A percentile compares a stretch with the other conserved stretches of the same genome.
Conservation (phyloP, 2,329 filamentous ascomycete species). For the Aspergillus sp. region DNA sequence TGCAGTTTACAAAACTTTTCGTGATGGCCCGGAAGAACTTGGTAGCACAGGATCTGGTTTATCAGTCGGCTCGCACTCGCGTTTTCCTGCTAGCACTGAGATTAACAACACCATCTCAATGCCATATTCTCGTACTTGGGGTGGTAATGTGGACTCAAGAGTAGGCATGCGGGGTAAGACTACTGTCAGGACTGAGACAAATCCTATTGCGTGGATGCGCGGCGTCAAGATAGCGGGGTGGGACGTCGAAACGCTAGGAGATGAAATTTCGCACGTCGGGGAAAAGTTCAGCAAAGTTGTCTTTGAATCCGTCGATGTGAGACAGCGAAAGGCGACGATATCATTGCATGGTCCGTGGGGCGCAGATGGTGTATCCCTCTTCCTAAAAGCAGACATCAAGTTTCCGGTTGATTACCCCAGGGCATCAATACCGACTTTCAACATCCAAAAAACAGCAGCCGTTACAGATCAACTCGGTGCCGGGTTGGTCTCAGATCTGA, state of each 20-base stretch:
- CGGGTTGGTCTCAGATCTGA: conserved; percentile 46
- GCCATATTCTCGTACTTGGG: conserved; percentile 46
- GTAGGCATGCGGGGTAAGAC: conserved; percentile 44
- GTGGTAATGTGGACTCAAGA: conserved; percentile 43
- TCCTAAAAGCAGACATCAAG: conserved; percentile 51
- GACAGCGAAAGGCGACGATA: conserved; percentile 48
- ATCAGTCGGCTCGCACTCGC: conserved; percentile 19
- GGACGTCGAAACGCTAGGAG: conserved; percentile 50
- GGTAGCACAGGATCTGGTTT: conserved; percentile 44
- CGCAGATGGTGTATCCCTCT: conserved; percentile 44
- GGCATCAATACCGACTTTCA: conserved; percentile 44
- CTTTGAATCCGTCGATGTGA: conserved; percentile 54
- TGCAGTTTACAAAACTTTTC: conserved; percentile 77
- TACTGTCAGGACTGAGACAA: conserved; percentile 44
- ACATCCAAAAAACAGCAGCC: conserved; percentile 51
- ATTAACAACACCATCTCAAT: conserved; percentile 43
- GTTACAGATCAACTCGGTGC: conserved; percentile 47
- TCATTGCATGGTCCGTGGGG: conserved; percentile 58
- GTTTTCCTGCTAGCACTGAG: conserved; percentile 29
- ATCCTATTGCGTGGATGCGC: conserved; percentile 59
- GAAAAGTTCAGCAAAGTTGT: conserved; percentile 55
- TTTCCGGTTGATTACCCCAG: conserved; percentile 54
- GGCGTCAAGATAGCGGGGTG: conserved; percentile 54
- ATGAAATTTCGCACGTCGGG: conserved; percentile 56
- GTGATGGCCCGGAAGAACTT: conserved; percentile 53